Base-by-base conservation (phyloP, 1,139 yeast species). In the Saccharomyces hybrid region DNA sequence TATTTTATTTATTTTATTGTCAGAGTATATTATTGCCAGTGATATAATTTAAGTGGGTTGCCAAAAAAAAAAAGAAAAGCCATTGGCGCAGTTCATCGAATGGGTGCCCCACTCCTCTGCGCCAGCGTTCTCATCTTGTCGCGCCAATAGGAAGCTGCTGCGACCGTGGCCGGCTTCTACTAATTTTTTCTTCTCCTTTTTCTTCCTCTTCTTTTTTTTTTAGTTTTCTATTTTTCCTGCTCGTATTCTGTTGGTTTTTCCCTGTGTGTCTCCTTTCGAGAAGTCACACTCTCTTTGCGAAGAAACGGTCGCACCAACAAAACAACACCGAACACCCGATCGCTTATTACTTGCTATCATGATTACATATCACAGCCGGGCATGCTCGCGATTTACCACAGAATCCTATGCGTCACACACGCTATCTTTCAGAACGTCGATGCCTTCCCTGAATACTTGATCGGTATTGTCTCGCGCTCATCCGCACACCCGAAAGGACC, bases 251-350 rank as follows among this genome's bases (percentile, higher is more conserved):
- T 38, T 38, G 44, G 44, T 19, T 38, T 38, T 38, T 16, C 24
- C 44, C 21, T 38, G 44, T 38, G 12, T 38, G n/a, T 38, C 44
- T 38, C 44, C 44, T 38, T 38, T 38, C 19, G 21, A 38, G 24
- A 19, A 19, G 26, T 19, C n/a, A 38, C 44, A 26, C 44, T 19
- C 19, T 38, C 44, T 19, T 19, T 38, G 44, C 44, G 44, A 38
- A 38, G 44, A 38, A 38, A 24, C 44, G 26, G 44, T 38, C 44
- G 44, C 44, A 38, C 42, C 44, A 38, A 11, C 44, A 38, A 38
- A 38, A 38, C 21, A 38, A 11, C 44, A 38, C 24, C 26, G 44
- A 21, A 38, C 44, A 24, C 44, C 44, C 24, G 44, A 38, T 38
- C 44, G 44, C 44, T 16, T 38, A 38, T 38, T 38, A 38, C 44